A percentile compares a stretch with the other conserved stretches of the same genome.
phyloP scores from a whole-genome alignment of 176 grass and related monocot species.

The Dendrocalamus sinicus region DNA sequence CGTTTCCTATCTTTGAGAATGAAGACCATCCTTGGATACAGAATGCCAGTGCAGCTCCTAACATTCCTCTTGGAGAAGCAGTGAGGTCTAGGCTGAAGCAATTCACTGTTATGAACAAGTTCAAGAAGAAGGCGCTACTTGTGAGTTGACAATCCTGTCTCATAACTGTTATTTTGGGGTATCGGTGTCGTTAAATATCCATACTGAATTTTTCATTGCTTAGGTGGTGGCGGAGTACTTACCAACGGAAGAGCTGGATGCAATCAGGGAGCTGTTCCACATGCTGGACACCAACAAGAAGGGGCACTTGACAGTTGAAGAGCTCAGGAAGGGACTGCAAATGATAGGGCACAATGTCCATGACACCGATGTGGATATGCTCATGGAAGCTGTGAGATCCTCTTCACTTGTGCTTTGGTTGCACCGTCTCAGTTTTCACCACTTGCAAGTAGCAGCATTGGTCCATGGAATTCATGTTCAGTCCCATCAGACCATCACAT shows the following conservation, averaged over 20 bases:
- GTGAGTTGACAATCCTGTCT: slow-evolving; percentile 31
- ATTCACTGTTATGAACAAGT: slow-evolving; percentile 89
- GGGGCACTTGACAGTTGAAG: slow-evolving; percentile 73
- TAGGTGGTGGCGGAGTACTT: slow-evolving; percentile 83
- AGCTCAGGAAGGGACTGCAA: slow-evolving; percentile 73
- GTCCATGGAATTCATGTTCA: background rate
- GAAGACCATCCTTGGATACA: slow-evolving; percentile 88
- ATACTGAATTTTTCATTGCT: background rate
- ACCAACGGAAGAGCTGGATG: slow-evolving; percentile 69
- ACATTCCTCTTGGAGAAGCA: slow-evolving; percentile 72
- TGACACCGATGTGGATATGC: slow-evolving; percentile 79
- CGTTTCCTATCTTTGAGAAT: slow-evolving; percentile 33
- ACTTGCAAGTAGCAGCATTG: background rate
- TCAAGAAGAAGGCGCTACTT: slow-evolving; percentile 76
- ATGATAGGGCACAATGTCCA: slow-evolving; percentile 59
- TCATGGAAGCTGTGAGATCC: slow-evolving; percentile 83
- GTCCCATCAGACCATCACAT: background rate
- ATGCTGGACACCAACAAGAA: slow-evolving; percentile 88
- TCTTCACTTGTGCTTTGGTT: background rate
- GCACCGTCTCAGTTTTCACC: background rate
- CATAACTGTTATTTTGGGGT: background rate
- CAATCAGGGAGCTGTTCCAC: slow-evolving; percentile 77
- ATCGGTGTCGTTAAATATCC: background rate
- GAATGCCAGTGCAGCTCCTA: slow-evolving; percentile 64
- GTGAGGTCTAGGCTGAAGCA: slow-evolving; percentile 71